These are phyloP conservation scores for Leccinum pachyderme DNA, from an alignment of 1,284 basidiomycete species.

Conservation along the genomic window DNA sequence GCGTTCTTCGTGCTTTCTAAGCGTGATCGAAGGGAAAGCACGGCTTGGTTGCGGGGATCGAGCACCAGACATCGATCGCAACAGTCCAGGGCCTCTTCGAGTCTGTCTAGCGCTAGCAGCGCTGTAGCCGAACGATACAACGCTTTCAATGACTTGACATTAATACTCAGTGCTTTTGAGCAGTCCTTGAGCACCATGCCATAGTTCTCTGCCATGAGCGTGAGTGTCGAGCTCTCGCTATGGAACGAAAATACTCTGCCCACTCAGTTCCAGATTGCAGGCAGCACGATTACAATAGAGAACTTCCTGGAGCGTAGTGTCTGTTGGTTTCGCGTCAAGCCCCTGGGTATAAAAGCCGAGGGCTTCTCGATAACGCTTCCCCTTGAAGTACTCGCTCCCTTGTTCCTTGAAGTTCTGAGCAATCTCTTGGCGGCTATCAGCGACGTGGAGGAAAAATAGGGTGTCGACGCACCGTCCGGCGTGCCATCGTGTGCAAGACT, in stretches of 20 bases:
- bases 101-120: constrained; percentile 67
- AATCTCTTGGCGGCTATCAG: constrained; percentile 57
- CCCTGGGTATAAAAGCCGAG: constrained; percentile 89
- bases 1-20: constrained; percentile 45
- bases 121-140: constrained; percentile 81
- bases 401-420: constrained; percentile 93
- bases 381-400: constrained; percentile 92
- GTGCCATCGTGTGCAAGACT: constrained; percentile 87
- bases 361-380: constrained; percentile 86
- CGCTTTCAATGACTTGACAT: constrained; percentile 72
- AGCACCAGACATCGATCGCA: constrained; percentile 64
- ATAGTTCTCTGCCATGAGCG: constrained; percentile 68
- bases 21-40: constrained; percentile 48
- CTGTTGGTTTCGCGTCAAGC: constrained; percentile 77
- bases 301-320: constrained; percentile 60
- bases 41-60: constrained; percentile 54
- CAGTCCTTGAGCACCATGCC: constrained; percentile 84
- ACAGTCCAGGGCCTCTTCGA: constrained; percentile 80
- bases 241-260: constrained; percentile 9
- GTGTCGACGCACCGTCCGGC: constrained; percentile 78
- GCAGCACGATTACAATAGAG: constrained; percentile 90
- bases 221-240: constrained; percentile 2
- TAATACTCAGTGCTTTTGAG: constrained; percentile 65
- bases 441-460: not conserved
- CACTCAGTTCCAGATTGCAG: constrained; percentile 86